phyloP scores from a whole-genome alignment of 1,284 basidiomycete genomes.

The Irpex lacteus region DNA sequence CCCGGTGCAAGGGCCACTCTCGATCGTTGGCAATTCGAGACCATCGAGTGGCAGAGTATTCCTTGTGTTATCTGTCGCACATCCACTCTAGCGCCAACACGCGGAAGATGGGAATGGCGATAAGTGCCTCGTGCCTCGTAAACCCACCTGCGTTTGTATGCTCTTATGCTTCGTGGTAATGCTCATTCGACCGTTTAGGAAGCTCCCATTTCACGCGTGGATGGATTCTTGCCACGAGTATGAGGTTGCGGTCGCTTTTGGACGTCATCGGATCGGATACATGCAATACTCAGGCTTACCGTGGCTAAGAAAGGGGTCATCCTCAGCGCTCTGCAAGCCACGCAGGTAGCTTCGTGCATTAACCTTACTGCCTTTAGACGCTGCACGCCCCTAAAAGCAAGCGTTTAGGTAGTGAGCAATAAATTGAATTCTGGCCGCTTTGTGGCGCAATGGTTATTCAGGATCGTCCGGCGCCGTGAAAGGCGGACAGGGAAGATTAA shows the following conservation, averaged over 20 bases:
- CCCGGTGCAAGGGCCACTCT: neutral
- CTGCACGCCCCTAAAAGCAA: neutral
- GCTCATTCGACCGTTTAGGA: neutral
- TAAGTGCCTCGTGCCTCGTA: conserved; percentile 1
- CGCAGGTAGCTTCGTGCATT: neutral
- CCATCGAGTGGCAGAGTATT: neutral
- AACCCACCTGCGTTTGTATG: neutral
- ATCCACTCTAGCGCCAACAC: conserved; percentile 1
- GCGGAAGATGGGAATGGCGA: conserved; percentile 1
- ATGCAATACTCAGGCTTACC: neutral
- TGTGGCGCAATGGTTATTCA: neutral
- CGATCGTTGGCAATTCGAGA: neutral
- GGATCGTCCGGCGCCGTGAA: neutral
- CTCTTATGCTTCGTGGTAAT: neutral
- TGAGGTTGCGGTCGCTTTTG: neutral
- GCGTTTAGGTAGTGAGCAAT: neutral
- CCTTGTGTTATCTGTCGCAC: neutral
- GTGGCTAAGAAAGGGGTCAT: neutral
- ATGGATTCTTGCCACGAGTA: neutral
- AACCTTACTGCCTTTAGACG: neutral
- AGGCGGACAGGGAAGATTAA: neutral
- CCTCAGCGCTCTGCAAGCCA: neutral
- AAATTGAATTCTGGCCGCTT: neutral
- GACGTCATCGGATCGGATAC: neutral
- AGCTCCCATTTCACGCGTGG: neutral